A percentile compares a stretch with the other conserved stretches of the same genome.
These are phyloP conservation scores for Kwoniella dendrophila DNA, from an alignment of 768 basidiomycete genomes.

Conservation along the genomic window DNA sequence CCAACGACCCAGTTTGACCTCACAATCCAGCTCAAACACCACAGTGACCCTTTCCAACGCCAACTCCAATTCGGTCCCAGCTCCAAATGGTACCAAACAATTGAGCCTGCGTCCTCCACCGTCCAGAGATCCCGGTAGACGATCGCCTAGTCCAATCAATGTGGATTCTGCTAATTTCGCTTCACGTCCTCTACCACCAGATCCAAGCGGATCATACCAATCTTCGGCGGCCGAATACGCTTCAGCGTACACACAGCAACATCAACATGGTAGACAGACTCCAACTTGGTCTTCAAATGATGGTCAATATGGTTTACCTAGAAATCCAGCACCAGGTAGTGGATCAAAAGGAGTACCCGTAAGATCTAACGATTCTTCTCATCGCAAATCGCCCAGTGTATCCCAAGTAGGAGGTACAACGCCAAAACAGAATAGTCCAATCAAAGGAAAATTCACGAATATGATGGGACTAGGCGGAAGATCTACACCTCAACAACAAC, in stretches of 20 bases:
- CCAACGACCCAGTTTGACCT: conserved; percentile 14
- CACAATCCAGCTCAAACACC: conserved; percentile 28
- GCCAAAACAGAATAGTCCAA: conserved; percentile 30
- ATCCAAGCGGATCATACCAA: conserved; percentile 25
- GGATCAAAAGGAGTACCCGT: conserved; percentile 14
- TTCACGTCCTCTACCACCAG: conserved; percentile 46
- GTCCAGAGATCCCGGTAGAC: conserved; percentile 33
- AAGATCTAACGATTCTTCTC: conserved; percentile 6
- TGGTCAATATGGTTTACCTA: conserved; percentile 23
- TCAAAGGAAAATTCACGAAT: conserved; percentile 41
- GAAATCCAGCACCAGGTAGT: conserved; percentile 23
- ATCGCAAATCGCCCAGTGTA: conserved; percentile 27
- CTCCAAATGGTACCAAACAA: conserved; percentile 30
- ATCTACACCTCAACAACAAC: conserved; percentile 16
- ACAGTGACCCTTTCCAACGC: conserved; percentile 26
- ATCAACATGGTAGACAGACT: conserved; percentile 27
- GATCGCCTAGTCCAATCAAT: conserved; percentile 46
- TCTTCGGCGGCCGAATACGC: conserved; percentile 49
- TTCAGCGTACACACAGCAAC: conserved; percentile 27
- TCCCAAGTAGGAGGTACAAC: conserved; percentile 7
- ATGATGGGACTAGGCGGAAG: conserved; percentile 27
- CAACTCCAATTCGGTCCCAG: conserved; percentile 26
- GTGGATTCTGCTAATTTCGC: conserved; percentile 35
- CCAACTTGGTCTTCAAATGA: conserved; percentile 27
- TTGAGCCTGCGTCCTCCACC: conserved; percentile 45